Evolutionary conservation across 1,284 basidiomycete species (phyloP), one percentile per base, ranked within the genome.

Genomic region (Apiotrichum akiyoshidainum): DNA sequence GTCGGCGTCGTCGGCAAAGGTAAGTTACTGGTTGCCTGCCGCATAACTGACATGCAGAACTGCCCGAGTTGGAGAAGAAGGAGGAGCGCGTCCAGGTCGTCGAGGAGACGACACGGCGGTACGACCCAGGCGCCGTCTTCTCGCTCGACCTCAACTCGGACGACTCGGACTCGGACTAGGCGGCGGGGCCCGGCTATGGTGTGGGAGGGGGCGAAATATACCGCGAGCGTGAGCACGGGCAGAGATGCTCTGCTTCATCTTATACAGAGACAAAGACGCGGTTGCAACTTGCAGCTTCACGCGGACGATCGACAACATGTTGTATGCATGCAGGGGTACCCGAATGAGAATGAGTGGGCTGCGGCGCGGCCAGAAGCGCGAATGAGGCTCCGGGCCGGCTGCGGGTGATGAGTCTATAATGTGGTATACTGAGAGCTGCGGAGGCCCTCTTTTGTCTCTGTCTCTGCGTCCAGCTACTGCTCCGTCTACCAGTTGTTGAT

Each of bases 401-500:
- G 42, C 37, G 52, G 46, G 46, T 34, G 26, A 48, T 31, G 37
- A 50, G 21, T 50, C 48, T 50, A 50, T 47, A 22, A 47, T 37
- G 26, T 44, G 41, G 51, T 52, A 55, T 48, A 55, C 37, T 42
- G 50, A 44, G 50, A 16, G 39, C 17, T 31, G 40, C 13, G 34
- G 34, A 10, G 22, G 16, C 26, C n/a, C 41, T 34, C 50, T 52
- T 52, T 44, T 52, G 40, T 44, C 14, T 42, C 31, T 52, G 40
- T 44, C 14, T 42, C 31, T 46, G n/a, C 51, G 21, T 52, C 40
- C 26, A 31, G 17, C 17, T 13, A n/a, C 22, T 22, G 10, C 35
- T 22, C n/a, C 42, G 42, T 31, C 62, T 75, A 80, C 80, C 79
- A 81, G 60, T 79, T 76, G 64, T 73, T 73, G 58, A 81, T 60